Percentiles rank a stretch among this genome's conserved stretches.
Evolutionary conservation across 2,329 filamentous ascomycete species (phyloP).

Genomic region (Arthrobotrys pseudoclavata): DNA sequence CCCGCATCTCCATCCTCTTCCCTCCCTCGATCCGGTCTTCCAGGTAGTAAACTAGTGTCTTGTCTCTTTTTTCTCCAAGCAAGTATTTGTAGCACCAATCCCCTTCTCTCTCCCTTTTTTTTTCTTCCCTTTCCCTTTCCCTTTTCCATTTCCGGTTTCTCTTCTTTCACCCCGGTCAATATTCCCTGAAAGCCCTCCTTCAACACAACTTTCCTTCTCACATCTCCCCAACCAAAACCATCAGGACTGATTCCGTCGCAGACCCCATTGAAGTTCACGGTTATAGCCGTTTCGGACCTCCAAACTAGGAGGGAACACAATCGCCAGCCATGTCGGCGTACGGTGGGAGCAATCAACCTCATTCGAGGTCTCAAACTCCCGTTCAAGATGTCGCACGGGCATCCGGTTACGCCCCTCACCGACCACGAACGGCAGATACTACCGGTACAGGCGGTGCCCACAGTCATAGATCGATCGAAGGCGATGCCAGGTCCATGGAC

Average conservation of each 20-base stretch:
- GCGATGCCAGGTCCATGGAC: slow-evolving; percentile 49
- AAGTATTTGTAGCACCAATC: neutral
- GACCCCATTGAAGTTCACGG: neutral
- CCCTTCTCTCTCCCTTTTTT: neutral
- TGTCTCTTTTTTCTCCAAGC: neutral
- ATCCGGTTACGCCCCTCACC: slow-evolving; percentile 41
- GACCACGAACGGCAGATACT: slow-evolving; percentile 47
- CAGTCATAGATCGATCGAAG: slow-evolving; percentile 58
- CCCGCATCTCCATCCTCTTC: slow-evolving; percentile 4
- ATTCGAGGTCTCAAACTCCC: slow-evolving; percentile 54
- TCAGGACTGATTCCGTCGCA: neutral
- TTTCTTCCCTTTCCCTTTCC: neutral
- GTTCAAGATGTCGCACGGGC: slow-evolving; percentile 43
- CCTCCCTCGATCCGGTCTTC: neutral
- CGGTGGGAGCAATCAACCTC: slow-evolving; percentile 44
- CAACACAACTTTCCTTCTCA: slow-evolving; percentile 15
- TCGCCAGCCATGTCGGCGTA: slow-evolving; percentile 34
- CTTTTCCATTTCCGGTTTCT: slow-evolving; percentile 31
- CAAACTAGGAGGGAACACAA: neutral
- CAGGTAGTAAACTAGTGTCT: neutral
- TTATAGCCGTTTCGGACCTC: neutral
- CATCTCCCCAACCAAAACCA: slow-evolving; percentile 15
- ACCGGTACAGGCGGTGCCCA: slow-evolving; percentile 37
- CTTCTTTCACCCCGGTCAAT: slow-evolving; percentile 27
- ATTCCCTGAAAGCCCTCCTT: neutral